Evolutionary conservation across 1,139 yeast species (phyloP), one percentile per base, ranked within the genome.

Genomic region (Debaryomyces sp.): DNA sequence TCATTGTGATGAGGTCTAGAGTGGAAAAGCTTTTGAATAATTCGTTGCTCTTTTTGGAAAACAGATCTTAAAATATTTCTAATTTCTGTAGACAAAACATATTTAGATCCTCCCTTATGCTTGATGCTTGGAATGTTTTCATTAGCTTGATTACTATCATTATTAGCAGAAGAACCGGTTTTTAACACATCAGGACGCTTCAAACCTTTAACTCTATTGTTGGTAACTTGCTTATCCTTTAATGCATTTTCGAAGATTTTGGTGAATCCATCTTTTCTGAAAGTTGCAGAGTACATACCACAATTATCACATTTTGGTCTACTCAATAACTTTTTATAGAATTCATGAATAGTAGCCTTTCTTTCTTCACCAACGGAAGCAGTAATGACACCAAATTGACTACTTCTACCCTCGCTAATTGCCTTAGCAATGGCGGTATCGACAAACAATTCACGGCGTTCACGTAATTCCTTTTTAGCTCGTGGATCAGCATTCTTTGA

Each of bases 251-350:
- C 98, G 60, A 95, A 95, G 54, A 95, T 84, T 73, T 95, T 95
- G 51, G 94, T 82, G 63, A 84, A 88, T 0, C 99, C 99, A 66
- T 95, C 99, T 64, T 92, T 94, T 74, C 99, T 84, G 77, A 86
- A 94, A 39, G 86, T 78, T 48, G 99, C 98, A 40, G 97, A 90
- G 67, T 79, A 89, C 96, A 92, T 89, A 44, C 91, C 89, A 80
- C 99, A 95, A 69, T 91, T 91, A 63, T 89, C 96, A 81, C 99
- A 95, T 68, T 85, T 88, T 50, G 90, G 85, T 68, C 97, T 84
- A 44, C 86, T 71, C 57, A 89, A 73, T 48, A 91, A 71, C 58
- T 81, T 81, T 60, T 80, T 82, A 74, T 91, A 89, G 60, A 92
- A 87, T 37, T 85, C 89, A 52, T 85, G 87, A 55, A 95, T 78